A percentile compares a stretch with the other conserved stretches of the same genome.
These are phyloP conservation scores for Aspergillus melleus DNA, from an alignment of 2,329 filamentous ascomycete species.

Conservation along the genomic window DNA sequence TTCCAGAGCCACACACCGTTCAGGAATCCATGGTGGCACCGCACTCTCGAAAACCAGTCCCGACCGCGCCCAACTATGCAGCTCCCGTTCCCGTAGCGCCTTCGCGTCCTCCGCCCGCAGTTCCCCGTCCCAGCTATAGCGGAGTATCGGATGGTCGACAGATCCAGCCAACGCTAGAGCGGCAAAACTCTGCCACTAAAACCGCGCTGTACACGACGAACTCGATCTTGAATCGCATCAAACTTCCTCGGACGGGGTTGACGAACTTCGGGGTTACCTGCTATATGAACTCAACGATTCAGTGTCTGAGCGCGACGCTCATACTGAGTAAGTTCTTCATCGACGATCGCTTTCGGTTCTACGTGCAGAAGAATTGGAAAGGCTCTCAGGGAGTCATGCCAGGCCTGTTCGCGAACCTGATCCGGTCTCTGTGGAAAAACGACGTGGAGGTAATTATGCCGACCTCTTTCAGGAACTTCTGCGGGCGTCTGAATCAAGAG, in stretches of 20 bases:
- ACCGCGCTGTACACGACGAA: conserved; percentile 45
- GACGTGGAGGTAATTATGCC: conserved; percentile 54
- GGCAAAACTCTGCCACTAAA: conserved; percentile 47
- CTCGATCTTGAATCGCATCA: conserved; percentile 45
- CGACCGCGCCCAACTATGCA: conserved; percentile 35
- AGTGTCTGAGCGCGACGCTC: conserved; percentile 74
- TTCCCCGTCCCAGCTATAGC: conserved; percentile 73
- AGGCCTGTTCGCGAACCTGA: conserved; percentile 61
- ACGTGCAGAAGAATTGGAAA: conserved; percentile 65
- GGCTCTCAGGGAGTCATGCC: conserved; percentile 64
- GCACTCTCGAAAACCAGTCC: conserved; percentile 28
- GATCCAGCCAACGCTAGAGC: conserved; percentile 44
- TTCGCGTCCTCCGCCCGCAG: conserved; percentile 66
- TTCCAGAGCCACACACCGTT: conserved; percentile 67
- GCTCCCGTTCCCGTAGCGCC: conserved; percentile 58
- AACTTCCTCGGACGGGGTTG: conserved; percentile 69
- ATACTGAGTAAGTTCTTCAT: conserved; percentile 64
- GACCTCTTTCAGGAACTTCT: conserved; percentile 66
- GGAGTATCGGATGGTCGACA: conserved; percentile 67
- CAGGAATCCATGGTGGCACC: conserved; percentile 57
- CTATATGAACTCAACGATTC: conserved; percentile 89
- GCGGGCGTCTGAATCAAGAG: conserved; percentile 61
- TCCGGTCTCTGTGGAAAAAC: conserved; percentile 63
- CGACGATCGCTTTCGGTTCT: conserved; percentile 60
- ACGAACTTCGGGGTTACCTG: conserved; percentile 81